These are phyloP conservation scores for Chlorophyllum brunneum DNA, from an alignment of 768 basidiomycete genomes.

Conservation along the genomic window DNA sequence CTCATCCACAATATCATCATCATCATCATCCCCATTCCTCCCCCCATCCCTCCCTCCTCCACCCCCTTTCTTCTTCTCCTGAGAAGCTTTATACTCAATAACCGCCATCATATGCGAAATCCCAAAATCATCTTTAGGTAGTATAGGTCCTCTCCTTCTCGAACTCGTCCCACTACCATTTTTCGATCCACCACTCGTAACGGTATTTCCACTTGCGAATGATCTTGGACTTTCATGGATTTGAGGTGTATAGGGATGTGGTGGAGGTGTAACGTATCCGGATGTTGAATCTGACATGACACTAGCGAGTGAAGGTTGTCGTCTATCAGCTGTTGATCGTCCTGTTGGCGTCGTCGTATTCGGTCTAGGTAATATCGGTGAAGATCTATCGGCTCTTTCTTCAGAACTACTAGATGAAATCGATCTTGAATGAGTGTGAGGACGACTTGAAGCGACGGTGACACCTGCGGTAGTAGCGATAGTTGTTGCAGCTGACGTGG, in stretches of 20 bases:
- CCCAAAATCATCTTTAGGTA: constrained; percentile 84
- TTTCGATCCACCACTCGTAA: neutral
- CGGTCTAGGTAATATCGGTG: constrained; percentile 3
- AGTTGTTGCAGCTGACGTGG: constrained; percentile 2
- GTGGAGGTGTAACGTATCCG: constrained; percentile 40
- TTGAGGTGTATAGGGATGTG: constrained; percentile 21
- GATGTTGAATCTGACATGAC: constrained; percentile 60
- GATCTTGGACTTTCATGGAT: constrained; percentile 22
- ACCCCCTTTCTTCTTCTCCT: constrained; percentile 28
- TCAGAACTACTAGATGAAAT: neutral
- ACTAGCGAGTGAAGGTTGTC: constrained; percentile 71
- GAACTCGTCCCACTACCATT: constrained; percentile 25
- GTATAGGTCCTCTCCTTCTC: constrained; percentile 40
- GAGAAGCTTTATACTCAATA: constrained; percentile 62
- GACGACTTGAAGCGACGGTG: constrained; percentile 11
- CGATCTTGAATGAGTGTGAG: neutral
- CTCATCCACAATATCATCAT: constrained; percentile 64
- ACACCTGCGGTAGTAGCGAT: constrained; percentile 9
- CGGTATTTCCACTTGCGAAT: neutral
- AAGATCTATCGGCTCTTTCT: constrained; percentile 4
- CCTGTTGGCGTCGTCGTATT: constrained; percentile 35
- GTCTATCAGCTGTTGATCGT: constrained; percentile 19
- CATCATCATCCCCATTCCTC: constrained; percentile 30
- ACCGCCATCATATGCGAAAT: constrained; percentile 83
- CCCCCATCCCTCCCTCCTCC: constrained; percentile 29